Conservation (phyloP, 108 stramenopile genomes). For the Pseudonitzschia multistriata region DNA sequence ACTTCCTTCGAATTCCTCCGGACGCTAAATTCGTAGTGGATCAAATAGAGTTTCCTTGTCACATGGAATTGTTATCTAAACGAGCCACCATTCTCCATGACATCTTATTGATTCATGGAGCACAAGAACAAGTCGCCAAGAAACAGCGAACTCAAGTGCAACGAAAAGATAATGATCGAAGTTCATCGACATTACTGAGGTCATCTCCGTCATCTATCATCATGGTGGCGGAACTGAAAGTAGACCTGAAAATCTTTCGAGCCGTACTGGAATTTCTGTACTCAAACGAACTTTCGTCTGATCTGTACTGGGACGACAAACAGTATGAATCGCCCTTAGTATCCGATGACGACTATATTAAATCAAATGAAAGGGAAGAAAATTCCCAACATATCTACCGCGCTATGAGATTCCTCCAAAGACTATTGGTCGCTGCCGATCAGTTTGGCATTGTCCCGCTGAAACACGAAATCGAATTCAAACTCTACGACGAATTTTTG, state of each 20-base stretch:
- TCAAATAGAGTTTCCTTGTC: not conserved
- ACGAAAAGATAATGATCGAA: not conserved
- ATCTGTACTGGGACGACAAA: not conserved
- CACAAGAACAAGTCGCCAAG: not conserved
- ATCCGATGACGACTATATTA: not conserved
- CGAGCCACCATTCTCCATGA: not conserved
- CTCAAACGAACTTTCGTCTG: not conserved
- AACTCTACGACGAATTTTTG: not conserved
- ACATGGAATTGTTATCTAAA: not conserved
- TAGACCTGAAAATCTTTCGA: not conserved
- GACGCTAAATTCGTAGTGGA: not conserved
- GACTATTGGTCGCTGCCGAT: constrained; percentile 13
- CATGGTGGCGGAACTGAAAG: not conserved
- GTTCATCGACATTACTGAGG: not conserved
- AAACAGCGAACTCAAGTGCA: not conserved
- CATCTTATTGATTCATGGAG: not conserved
- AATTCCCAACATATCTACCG: not conserved
- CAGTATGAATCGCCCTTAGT: not conserved
- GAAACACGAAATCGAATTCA: constrained; percentile 14
- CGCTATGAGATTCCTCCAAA: not conserved
- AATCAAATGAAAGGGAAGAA: not conserved
- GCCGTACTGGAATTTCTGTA: not conserved
- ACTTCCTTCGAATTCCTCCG: not conserved
- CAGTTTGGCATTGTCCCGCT: constrained; percentile 12
- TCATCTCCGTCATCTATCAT: not conserved